Percentiles rank a stretch among this genome's conserved stretches.
Conservation (phyloP, 2,329 filamentous ascomycete species). For the Alternaria novae-zelandiae region DNA sequence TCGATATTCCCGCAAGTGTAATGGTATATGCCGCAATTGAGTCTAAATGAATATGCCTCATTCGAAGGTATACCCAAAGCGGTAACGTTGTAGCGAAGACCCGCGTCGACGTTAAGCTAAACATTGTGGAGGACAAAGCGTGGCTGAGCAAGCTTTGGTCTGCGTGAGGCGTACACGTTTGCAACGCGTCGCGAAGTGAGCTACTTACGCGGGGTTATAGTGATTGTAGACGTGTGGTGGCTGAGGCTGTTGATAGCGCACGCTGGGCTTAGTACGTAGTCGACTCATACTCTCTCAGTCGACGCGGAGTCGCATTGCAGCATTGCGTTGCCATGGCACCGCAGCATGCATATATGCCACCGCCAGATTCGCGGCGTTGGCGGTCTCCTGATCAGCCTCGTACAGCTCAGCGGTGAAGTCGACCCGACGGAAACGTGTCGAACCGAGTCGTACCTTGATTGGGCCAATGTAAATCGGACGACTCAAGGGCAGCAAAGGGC, state of each 20-base stretch:
- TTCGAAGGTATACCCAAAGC: background rate
- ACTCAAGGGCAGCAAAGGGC: conserved; percentile 23
- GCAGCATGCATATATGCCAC: conserved; percentile 12
- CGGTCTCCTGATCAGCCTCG: conserved; percentile 16
- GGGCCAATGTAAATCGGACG: conserved; percentile 12
- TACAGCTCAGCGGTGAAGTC: conserved; percentile 28
- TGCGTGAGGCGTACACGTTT: conserved; percentile 4
- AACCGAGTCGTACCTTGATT: conserved; percentile 16
- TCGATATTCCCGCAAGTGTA: background rate
- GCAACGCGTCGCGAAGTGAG: background rate
- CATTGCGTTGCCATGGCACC: conserved; percentile 19
- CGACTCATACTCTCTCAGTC: conserved; percentile 17
- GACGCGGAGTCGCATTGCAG: conserved; percentile 10
- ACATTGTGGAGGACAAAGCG: background rate
- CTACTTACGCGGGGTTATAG: conserved; percentile 4
- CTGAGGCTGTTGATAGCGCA: background rate
- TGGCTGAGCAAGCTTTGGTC: conserved; percentile 1
- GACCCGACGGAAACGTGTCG: conserved; percentile 18
- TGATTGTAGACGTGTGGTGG: conserved; percentile 6
- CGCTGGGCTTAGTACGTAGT: conserved; percentile 1
- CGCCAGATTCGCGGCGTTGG: conserved; percentile 2
- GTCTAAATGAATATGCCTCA: background rate
- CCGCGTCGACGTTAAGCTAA: background rate
- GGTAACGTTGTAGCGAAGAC: background rate
- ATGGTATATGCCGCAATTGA: background rate